Conservation (phyloP, 305 asterid species). For the Fraxinus floribunda region DNA sequence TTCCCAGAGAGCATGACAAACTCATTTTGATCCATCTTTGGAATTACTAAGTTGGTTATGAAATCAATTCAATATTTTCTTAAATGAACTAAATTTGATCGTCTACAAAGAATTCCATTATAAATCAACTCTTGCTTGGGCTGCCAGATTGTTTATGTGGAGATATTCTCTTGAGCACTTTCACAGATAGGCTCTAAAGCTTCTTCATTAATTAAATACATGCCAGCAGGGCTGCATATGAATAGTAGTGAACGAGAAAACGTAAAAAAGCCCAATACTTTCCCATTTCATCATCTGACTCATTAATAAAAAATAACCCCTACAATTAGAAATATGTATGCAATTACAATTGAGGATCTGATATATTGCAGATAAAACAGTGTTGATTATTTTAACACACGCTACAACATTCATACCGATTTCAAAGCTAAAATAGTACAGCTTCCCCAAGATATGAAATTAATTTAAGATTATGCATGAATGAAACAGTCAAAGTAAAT, state of each 20-base stretch:
- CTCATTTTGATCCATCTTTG: neutral
- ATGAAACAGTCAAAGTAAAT: neutral
- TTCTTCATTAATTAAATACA: neutral
- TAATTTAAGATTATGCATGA: neutral
- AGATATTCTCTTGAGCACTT: neutral
- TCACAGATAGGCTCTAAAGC: neutral
- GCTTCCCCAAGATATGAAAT: neutral
- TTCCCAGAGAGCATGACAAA: conserved; percentile 18
- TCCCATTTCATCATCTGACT: neutral
- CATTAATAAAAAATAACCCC: neutral
- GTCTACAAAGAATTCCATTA: neutral
- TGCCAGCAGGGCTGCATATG: neutral
- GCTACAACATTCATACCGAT: neutral
- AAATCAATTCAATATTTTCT: neutral
- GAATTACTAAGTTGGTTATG: neutral
- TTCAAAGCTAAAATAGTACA: conserved; percentile 16
- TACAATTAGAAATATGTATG: neutral
- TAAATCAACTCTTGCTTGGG: neutral
- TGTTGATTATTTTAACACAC: neutral
- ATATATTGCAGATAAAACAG: neutral
- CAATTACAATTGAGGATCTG: neutral
- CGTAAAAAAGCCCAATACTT: neutral
- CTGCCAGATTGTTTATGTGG: conserved; percentile 1
- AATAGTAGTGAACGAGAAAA: neutral
- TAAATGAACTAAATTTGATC: neutral